These are phyloP conservation scores for Leccinum fuscescens DNA, from an alignment of 1,284 basidiomycete genomes.

Conservation along the genomic window DNA sequence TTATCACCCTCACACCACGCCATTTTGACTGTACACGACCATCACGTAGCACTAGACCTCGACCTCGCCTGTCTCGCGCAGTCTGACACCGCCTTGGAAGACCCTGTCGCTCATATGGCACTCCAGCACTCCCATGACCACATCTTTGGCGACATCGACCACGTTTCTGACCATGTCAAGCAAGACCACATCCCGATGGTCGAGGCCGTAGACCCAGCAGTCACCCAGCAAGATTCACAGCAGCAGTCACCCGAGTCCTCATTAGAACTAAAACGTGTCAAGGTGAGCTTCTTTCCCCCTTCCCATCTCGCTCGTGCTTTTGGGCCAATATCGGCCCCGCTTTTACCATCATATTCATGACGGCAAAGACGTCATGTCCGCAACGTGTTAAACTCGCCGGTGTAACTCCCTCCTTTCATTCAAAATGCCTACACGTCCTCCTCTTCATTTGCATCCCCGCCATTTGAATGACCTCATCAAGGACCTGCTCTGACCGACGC, in stretches of 20 bases:
- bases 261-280: conserved; percentile 42
- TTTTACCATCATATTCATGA: conserved; percentile 21
- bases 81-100: conserved; percentile 28
- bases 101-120: conserved; percentile 27
- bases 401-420: conserved; percentile 18
- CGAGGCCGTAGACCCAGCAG: conserved; percentile 37
- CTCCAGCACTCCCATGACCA: conserved; percentile 35
- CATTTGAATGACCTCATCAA: conserved; percentile 35
- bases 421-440: conserved; percentile 15
- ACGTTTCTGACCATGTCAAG: conserved; percentile 36
- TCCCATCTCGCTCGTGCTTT: conserved; percentile 19
- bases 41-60: conserved; percentile 30
- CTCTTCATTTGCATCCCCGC: conserved; percentile 23
- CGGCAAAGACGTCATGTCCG: conserved; percentile 18
- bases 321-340: conserved; percentile 14
- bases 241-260: conserved; percentile 36
- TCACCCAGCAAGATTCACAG: conserved; percentile 36
- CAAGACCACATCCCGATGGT: conserved; percentile 35
- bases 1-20: conserved; percentile 34
- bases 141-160: conserved; percentile 36
- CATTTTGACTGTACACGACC: conserved; percentile 28
- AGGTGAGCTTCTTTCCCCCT: conserved; percentile 35
- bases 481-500: conserved; percentile 30
- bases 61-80: conserved; percentile 32
- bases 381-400: conserved; percentile 25